A percentile compares a stretch with the other conserved stretches of the same genome.
These are phyloP conservation scores for Biscogniauxia mediterranea DNA, from an alignment of 2,329 filamentous ascomycete genomes.

Conservation along the genomic window DNA sequence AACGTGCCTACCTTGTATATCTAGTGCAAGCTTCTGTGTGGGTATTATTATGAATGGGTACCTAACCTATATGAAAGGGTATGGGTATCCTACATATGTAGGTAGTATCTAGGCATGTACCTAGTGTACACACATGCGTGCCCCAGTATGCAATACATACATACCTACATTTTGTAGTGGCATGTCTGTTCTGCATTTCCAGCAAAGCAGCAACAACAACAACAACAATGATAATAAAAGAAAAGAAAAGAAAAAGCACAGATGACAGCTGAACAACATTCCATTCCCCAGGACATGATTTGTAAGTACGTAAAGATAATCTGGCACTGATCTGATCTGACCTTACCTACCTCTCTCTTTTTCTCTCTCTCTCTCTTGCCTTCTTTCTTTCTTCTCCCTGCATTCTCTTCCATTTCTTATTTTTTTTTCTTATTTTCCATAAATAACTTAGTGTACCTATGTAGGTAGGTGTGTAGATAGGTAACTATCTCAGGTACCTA, in stretches of 20 bases:
- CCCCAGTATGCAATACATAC: not conserved
- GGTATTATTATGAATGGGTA: no score
- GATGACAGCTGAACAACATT: not conserved
- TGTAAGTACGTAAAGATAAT: not conserved
- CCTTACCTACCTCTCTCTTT: no score
- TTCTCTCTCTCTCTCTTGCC: no score
- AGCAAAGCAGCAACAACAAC: no score
- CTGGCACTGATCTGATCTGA: no score
- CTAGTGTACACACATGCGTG: not conserved
- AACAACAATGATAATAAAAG: no score
- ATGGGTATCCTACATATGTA: no score
- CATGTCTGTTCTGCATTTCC: no score
- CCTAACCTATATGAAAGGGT: no score
- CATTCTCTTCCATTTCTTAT: not conserved
- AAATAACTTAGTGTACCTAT: conserved; percentile 1
- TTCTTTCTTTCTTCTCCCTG: not conserved
- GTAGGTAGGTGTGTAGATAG: conserved; percentile 1
- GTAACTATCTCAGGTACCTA: not conserved
- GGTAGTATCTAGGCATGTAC: not conserved
- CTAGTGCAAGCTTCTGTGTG: not conserved
- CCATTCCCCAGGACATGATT: not conserved
- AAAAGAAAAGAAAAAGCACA: not conserved
- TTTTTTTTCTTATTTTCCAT: not conserved
- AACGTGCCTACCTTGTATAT: not conserved
- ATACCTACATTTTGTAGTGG: not conserved